Percentiles rank a stretch among this genome's conserved stretches.
These are phyloP conservation scores for Metarhizium robertsii DNA, from an alignment of 2,329 filamentous ascomycete species.

Conservation along the genomic window DNA sequence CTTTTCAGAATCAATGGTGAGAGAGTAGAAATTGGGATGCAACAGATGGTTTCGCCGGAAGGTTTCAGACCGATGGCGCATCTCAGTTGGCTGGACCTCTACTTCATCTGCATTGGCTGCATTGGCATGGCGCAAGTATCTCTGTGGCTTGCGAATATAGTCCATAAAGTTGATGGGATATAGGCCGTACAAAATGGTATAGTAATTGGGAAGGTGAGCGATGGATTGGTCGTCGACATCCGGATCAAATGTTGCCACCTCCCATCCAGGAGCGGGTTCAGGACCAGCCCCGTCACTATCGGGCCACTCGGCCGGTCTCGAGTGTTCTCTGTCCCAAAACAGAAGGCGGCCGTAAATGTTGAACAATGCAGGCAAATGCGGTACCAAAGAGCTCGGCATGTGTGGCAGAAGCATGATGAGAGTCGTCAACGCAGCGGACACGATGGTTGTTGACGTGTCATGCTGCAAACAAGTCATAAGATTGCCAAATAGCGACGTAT, in stretches of 20 bases:
- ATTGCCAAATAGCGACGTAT: conserved; percentile 63
- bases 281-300: conserved; percentile 21
- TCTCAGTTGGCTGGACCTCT: conserved; percentile 69
- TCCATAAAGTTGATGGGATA: conserved; percentile 83
- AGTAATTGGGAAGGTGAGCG: conserved; percentile 63
- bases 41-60: conserved; percentile 66
- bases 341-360: conserved; percentile 71
- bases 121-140: conserved; percentile 65
- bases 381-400: conserved; percentile 62
- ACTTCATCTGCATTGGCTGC: conserved; percentile 63
- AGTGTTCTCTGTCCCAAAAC: conserved; percentile 61
- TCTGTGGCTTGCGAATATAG: conserved; percentile 74
- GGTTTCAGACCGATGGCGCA: conserved; percentile 64
- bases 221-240: conserved; percentile 53
- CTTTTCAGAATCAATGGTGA: conserved; percentile 72
- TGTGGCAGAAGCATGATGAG: conserved; percentile 77
- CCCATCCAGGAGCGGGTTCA: conserved; percentile 42
- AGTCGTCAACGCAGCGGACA: conserved; percentile 66
- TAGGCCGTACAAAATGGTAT: conserved; percentile 72
- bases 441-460: conserved; percentile 66
- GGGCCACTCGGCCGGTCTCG: conserved; percentile 26
- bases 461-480: conserved; percentile 65
- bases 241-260: conserved; percentile 51
- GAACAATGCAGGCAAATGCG: conserved; percentile 64
- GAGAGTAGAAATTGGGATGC: conserved; percentile 76